Percentiles rank a stretch among this genome's conserved stretches.
These are phyloP conservation scores for Chenopodium suecicum DNA, from an alignment of 148 eudicot genomes.

Conservation along the genomic window DNA sequence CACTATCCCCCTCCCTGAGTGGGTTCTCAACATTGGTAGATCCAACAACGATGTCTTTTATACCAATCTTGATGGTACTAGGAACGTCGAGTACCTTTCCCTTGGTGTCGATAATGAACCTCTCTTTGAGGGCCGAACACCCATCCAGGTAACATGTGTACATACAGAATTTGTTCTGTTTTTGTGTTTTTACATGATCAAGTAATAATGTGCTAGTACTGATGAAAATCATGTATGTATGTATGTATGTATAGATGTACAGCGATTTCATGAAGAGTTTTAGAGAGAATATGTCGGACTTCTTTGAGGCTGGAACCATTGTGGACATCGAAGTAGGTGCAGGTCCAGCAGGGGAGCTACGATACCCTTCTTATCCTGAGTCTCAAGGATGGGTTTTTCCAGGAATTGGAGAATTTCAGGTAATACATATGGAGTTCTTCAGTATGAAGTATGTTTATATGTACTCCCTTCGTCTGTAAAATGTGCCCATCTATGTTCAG, in stretches of 20 bases:
- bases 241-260: conserved; percentile 41
- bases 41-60: conserved; percentile 73
- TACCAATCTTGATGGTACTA: conserved; percentile 71
- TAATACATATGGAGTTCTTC: neutral
- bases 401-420: conserved; percentile 95
- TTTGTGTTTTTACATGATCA: neutral
- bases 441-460: too few species aligned
- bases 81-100: conserved; percentile 67
- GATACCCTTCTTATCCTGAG: conserved; percentile 90
- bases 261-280: conserved; percentile 81
- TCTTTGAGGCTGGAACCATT: conserved; percentile 44
- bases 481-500: neutral
- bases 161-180: neutral
- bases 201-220: neutral
- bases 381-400: conserved; percentile 85
- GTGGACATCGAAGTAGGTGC: conserved; percentile 84
- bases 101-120: conserved; percentile 73
- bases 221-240: too few species aligned
- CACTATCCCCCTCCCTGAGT: conserved; percentile 75
- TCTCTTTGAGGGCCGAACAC: conserved; percentile 72
- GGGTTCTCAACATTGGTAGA: conserved; percentile 68
- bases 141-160: conserved; percentile 47
- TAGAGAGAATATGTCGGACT: conserved; percentile 58
- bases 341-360: conserved; percentile 94
- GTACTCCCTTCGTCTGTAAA: neutral